Conservation (phyloP, 106 monocot species). For the Dactylorhiza incarnata region DNA sequence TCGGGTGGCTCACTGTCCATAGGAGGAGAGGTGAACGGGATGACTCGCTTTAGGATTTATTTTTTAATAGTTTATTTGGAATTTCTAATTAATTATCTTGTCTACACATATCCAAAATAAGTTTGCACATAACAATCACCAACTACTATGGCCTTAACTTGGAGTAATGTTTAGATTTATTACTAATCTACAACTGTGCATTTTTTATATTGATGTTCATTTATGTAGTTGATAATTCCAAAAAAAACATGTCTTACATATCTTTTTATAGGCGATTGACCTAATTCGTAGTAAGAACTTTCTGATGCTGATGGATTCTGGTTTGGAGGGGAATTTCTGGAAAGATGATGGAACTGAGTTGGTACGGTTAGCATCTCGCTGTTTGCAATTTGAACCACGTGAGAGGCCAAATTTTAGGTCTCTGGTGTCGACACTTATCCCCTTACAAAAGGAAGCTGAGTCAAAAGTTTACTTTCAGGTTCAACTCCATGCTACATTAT, state of each 20-base stretch:
- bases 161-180: not conserved
- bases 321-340: constrained; percentile 87
- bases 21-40: no score
- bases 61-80: no score
- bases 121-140: no score
- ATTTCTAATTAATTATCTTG: no score
- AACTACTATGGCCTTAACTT: no score
- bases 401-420: constrained; percentile 86
- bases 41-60: no score
- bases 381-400: constrained; percentile 80
- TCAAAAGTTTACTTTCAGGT: constrained; percentile 22
- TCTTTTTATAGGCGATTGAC: constrained; percentile 71
- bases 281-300: constrained; percentile 83
- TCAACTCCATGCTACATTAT: not conserved
- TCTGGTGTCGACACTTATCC: constrained; percentile 41
- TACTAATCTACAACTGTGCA: not conserved
- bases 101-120: no score
- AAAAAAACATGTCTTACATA: not conserved
- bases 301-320: constrained; percentile 76
- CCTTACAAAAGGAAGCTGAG: constrained; percentile 73
- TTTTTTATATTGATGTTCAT: not conserved
- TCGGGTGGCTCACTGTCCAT: no score
- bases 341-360: constrained; percentile 83
- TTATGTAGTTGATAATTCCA: not conserved
- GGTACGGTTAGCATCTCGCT: constrained; percentile 79